phyloP scores from a whole-genome alignment of 1,284 basidiomycete species.

The Farysia itapuensis region DNA sequence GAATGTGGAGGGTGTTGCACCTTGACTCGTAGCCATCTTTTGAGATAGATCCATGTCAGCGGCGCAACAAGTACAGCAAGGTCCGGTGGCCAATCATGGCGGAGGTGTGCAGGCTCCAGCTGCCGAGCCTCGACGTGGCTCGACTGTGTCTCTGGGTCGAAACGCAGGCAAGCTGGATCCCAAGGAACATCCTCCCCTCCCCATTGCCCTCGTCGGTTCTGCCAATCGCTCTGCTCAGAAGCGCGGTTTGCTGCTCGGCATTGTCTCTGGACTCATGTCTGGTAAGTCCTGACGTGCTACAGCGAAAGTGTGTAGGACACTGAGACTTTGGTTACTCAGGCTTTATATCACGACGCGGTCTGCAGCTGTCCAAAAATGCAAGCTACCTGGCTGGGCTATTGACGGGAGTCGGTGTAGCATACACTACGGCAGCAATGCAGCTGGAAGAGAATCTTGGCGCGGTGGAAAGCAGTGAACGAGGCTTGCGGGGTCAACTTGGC shows the following conservation, averaged over 20 bases:
- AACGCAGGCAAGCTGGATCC: slow-evolving; percentile 27
- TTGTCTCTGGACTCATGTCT: slow-evolving; percentile 25
- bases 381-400: slow-evolving; percentile 27
- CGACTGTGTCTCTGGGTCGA: too few relatives aligned
- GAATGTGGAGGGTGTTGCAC: too few relatives aligned
- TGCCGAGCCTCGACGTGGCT: too few relatives aligned
- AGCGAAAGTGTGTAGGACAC: too few relatives aligned
- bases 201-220: slow-evolving; percentile 19
- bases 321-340: too few relatives aligned
- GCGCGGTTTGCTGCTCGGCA: slow-evolving; percentile 22
- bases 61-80: too few relatives aligned
- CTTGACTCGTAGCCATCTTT: too few relatives aligned
- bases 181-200: slow-evolving; percentile 19
- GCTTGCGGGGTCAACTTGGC: slow-evolving; percentile 1
- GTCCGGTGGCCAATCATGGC: not conserved
- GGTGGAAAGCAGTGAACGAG: slow-evolving; percentile 21
- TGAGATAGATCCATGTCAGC: too few relatives aligned
- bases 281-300: slow-evolving; percentile 1
- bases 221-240: slow-evolving; percentile 33
- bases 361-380: slow-evolving; percentile 26
- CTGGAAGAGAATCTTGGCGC: slow-evolving; percentile 23
- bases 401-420: slow-evolving; percentile 37
- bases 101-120: too few relatives aligned
- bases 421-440: slow-evolving; percentile 28
- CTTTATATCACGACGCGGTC: slow-evolving; percentile 23